Percentiles rank a stretch among this genome's conserved stretches.
These are phyloP conservation scores for Hibiscus mutabilis DNA, from an alignment of 345 rosid species.

Conservation along the genomic window DNA sequence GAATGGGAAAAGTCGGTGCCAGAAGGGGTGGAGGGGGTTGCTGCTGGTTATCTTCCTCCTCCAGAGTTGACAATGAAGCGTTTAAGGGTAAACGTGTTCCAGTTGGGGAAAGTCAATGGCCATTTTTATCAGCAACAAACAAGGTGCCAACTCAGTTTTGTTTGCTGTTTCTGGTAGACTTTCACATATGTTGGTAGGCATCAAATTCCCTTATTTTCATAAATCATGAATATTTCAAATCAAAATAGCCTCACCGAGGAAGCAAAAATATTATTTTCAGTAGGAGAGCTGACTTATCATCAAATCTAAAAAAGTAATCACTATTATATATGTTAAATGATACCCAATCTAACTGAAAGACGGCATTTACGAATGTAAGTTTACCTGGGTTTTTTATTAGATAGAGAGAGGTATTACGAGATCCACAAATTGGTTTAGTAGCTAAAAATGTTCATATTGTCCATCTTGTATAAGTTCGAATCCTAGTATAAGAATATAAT, in stretches of 20 bases:
- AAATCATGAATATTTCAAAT: not conserved
- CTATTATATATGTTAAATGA: not conserved
- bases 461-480: too few relatives aligned
- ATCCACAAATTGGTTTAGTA: too few relatives aligned
- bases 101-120: not conserved
- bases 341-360: not conserved
- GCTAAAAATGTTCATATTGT: too few relatives aligned
- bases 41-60: not conserved
- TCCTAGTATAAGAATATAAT: too few relatives aligned
- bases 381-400: too few relatives aligned
- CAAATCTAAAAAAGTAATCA: not conserved
- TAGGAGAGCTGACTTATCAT: not conserved
- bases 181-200: not conserved
- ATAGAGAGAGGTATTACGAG: too few relatives aligned
- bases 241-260: not conserved
- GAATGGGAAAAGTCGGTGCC: not conserved
- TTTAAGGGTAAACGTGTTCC: not conserved
- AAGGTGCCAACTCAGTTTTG: slow-evolving; percentile 1
- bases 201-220: not conserved
- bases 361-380: not conserved
- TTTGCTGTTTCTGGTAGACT: not conserved
- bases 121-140: not conserved
- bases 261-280: not conserved
- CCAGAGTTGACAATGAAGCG: not conserved
- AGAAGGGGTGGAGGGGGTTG: not conserved